phyloP scores from a whole-genome alignment of 805 yeast species.

The Komagataella ulmi region DNA sequence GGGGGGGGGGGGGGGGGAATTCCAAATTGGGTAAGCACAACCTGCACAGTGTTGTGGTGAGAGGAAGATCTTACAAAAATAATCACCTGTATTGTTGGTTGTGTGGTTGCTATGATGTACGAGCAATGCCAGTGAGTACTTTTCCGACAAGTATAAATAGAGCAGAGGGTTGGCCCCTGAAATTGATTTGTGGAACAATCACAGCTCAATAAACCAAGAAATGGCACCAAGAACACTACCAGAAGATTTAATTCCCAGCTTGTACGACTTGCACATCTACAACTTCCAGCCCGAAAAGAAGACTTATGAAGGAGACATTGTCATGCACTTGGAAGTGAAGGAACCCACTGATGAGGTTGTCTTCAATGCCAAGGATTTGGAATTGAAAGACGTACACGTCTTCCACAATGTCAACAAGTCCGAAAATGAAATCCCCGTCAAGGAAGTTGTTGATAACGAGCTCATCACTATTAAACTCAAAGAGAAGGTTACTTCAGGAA shows the following conservation, averaged over 20 bases:
- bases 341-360: conserved; percentile 28
- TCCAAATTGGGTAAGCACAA: neutral
- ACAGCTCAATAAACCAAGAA: neutral
- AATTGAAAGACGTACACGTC: conserved; percentile 13
- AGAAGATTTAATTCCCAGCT: conserved; percentile 49
- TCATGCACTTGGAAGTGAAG: conserved; percentile 30
- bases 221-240: conserved; percentile 9
- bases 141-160: neutral
- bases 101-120: neutral
- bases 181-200: neutral
- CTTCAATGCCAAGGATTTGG: conserved; percentile 33
- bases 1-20: too few relatives aligned
- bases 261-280: conserved; percentile 49
- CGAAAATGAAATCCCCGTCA: conserved; percentile 12
- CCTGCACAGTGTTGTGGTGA: neutral
- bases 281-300: conserved; percentile 42
- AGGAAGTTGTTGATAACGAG: conserved; percentile 23
- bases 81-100: neutral
- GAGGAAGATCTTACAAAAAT: neutral
- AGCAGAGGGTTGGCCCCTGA: neutral
- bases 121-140: neutral
- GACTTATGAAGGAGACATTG: conserved; percentile 32
- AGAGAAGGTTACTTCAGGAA: conserved; percentile 19
- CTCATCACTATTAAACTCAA: conserved; percentile 43
- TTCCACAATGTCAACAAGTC: conserved; percentile 11